Percentiles rank a stretch among this genome's conserved stretches.
phyloP scores from a whole-genome alignment of 2,329 filamentous ascomycete genomes.

The Fusarium sp. region DNA sequence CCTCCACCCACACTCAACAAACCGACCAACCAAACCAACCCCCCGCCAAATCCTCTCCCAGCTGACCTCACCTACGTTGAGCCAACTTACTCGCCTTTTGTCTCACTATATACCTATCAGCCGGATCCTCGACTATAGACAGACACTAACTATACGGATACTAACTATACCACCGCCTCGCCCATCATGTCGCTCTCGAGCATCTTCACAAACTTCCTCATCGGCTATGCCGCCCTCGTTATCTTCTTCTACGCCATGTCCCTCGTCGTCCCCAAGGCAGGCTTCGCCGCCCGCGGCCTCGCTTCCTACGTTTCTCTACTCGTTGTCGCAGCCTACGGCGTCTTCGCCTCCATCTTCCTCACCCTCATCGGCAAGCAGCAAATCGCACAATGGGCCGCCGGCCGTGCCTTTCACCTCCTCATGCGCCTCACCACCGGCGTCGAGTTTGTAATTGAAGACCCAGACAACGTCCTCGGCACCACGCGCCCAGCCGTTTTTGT shows the following conservation, averaged over 20 bases:
- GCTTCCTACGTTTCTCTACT: slow-evolving; percentile 76
- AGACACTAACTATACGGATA: not conserved
- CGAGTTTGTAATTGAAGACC: slow-evolving; percentile 80
- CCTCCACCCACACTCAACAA: slow-evolving; percentile 2
- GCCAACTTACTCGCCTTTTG: slow-evolving; percentile 6
- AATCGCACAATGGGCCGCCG: slow-evolving; percentile 88
- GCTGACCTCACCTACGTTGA: slow-evolving; percentile 1
- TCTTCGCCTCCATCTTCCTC: slow-evolving; percentile 79
- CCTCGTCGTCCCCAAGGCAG: slow-evolving; percentile 69
- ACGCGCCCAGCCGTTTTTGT: slow-evolving; percentile 89
- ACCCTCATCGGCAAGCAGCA: slow-evolving; percentile 79
- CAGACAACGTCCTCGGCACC: slow-evolving; percentile 72
- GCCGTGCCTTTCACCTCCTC: slow-evolving; percentile 81
- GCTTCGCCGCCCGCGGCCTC: slow-evolving; percentile 78
- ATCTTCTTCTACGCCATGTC: slow-evolving; percentile 75
- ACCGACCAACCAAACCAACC: slow-evolving; percentile 27
- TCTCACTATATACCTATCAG: slow-evolving; percentile 24
- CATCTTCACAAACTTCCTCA: slow-evolving; percentile 63
- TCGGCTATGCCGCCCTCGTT: slow-evolving; percentile 66
- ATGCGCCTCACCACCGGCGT: slow-evolving; percentile 85
- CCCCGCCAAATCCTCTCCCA: slow-evolving; percentile 5
- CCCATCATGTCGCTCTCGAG: slow-evolving; percentile 57
- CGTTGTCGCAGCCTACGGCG: slow-evolving; percentile 78
- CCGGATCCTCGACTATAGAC: slow-evolving; percentile 20
- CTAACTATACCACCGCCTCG: not conserved